phyloP scores from a whole-genome alignment of 495 filamentous ascomycete species.

The Penicillium manginii region DNA sequence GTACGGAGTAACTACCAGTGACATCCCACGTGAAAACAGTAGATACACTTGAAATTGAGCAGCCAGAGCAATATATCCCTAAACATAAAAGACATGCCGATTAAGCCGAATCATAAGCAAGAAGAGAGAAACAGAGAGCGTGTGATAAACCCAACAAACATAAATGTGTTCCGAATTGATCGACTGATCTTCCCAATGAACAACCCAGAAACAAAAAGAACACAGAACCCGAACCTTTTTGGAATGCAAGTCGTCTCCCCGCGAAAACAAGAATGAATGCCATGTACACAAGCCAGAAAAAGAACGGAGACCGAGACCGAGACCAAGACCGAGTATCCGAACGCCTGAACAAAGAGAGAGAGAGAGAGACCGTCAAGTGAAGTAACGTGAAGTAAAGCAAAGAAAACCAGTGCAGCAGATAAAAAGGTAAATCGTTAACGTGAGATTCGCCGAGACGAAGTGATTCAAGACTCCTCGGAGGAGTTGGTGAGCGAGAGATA shows the following conservation, averaged over 20 bases:
- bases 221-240: slow-evolving; percentile 19
- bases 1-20: no score
- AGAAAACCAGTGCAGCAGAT: slow-evolving; percentile 14
- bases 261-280: slow-evolving; percentile 6
- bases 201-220: neutral
- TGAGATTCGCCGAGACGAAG: slow-evolving; percentile 15
- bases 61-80: neutral
- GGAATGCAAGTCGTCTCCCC: slow-evolving; percentile 23
- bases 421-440: slow-evolving; percentile 21
- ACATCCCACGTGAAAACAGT: neutral
- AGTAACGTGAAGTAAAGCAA: no score
- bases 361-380: neutral
- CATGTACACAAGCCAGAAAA: slow-evolving; percentile 23
- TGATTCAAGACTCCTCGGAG: slow-evolving; percentile 62
- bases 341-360: no score
- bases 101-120: neutral
- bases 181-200: slow-evolving; percentile 1
- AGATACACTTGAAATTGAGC: neutral
- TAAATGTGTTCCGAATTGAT: slow-evolving; percentile 6
- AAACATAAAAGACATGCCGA: neutral
- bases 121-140: no score
- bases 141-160: no score
- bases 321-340: slow-evolving; percentile 10
- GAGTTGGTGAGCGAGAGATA: slow-evolving; percentile 96
- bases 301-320: no score